Base-by-base conservation (phyloP, 495 filamentous ascomycete species). In the Penicillium canariense region DNA sequence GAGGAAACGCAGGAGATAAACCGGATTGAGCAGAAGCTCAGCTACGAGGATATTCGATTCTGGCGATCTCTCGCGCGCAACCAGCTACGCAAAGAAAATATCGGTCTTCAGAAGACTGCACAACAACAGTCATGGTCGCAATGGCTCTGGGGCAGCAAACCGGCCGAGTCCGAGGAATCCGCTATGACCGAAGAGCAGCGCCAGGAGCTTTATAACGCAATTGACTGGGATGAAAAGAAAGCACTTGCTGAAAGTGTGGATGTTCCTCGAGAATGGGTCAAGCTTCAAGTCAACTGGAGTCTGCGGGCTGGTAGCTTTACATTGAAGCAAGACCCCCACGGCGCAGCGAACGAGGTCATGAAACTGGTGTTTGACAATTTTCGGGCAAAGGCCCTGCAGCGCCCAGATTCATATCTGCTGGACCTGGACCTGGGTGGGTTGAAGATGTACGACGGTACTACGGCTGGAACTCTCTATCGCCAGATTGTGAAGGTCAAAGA, bases 151-250 rank as follows among this genome's bases (percentile, higher is more conserved):
- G 88, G 88, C 12, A 82, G 83, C 18, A 90, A 90, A 58, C 82
- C 86, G 20, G 77, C 88, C 35, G 75, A 89, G 48, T 78, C 82
- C 3, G 87, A 90, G 34, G 84, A 87, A 60, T 84, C 84, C 9
- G 79, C 87, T 48, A 95, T 98, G 81, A 92, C 90, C 1, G 95
- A 98, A 50, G 84, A 96, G 68, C 91, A 98, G 67, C 85, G 92
- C 38, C 91, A 97, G 67, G 94, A 97, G 74, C 81, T 98, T 8
- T 98, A 98, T 63, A 89, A 90, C 59, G 95, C 90, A 30, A 98
- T 98, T 59, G 91, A 97, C 63, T 98, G 91, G 88, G 89, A 98
- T 60, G 94, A 98, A 74, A 97, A 97, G 77, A 88, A 91, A 46
- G 86, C 86, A 3, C 79, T 98, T 28, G 77, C 89, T 0, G 92